Conservation (phyloP, 306 rosid species). For the Quercus bicolor region DNA sequence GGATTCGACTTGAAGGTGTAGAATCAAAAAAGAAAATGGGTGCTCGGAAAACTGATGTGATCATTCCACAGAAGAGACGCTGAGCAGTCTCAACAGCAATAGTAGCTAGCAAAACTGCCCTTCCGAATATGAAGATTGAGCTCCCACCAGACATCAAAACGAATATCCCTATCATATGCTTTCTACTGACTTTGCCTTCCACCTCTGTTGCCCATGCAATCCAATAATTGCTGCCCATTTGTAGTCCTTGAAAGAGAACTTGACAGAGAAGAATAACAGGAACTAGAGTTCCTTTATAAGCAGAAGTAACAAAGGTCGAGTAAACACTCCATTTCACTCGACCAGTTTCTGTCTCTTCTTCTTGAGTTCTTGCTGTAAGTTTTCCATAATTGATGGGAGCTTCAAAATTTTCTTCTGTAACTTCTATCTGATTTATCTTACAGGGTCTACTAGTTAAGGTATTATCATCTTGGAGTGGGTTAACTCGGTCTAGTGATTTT, state of each 20-base stretch:
- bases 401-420: constrained; percentile 37
- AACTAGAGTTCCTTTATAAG: constrained; percentile 77
- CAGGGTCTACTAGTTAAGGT: constrained; percentile 29
- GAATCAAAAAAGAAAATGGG: constrained; percentile 77
- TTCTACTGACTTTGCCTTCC: constrained; percentile 39
- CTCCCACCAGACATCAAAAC: constrained; percentile 73
- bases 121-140: constrained; percentile 79
- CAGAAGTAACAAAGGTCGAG: constrained; percentile 69
- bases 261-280: constrained; percentile 87
- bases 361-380: constrained; percentile 37
- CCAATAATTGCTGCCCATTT: constrained; percentile 95
- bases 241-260: constrained; percentile 71
- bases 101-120: constrained; percentile 72
- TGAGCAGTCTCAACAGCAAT: constrained; percentile 77
- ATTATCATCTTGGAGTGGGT: constrained; percentile 41
- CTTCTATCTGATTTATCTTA: constrained; percentile 52
- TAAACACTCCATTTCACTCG: constrained; percentile 87
- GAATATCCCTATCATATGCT: constrained; percentile 51
- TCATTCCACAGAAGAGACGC: constrained; percentile 70
- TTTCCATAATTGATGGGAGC: constrained; percentile 31
- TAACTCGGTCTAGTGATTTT: constrained; percentile 59
- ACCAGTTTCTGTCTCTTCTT: constrained; percentile 78
- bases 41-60: constrained; percentile 70
- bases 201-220: constrained; percentile 85
- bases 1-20: constrained; percentile 84